phyloP scores from a whole-genome alignment of 345 rosid species.

The Acer saccharum region DNA sequence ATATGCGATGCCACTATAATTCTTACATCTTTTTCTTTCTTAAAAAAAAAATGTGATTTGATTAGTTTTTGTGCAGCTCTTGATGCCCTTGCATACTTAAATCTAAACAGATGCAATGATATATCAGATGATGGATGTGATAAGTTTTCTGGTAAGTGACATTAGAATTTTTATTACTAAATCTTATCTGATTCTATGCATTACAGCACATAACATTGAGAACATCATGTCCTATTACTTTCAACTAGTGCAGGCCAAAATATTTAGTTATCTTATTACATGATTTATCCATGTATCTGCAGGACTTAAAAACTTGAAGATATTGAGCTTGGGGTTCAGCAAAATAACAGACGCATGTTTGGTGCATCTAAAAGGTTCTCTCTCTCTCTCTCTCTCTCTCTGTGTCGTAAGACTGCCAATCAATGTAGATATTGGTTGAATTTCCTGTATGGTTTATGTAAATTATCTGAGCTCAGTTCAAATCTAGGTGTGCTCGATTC shows the following conservation, averaged over 20 bases:
- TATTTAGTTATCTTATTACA: slow-evolving; percentile 9
- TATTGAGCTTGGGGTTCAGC: slow-evolving; percentile 57
- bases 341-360: slow-evolving; percentile 54
- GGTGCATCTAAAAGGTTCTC: slow-evolving; percentile 56
- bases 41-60: not conserved
- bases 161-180: slow-evolving; percentile 6
- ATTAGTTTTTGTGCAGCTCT: slow-evolving; percentile 35
- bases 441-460: not conserved
- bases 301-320: slow-evolving; percentile 53
- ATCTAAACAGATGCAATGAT: slow-evolving; percentile 43
- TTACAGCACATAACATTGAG: not conserved
- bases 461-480: not conserved
- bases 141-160: slow-evolving; percentile 43
- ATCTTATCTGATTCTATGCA: not conserved
- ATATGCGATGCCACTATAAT: too few species aligned
- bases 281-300: slow-evolving; percentile 12
- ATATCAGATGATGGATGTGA: slow-evolving; percentile 53
- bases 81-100: slow-evolving; percentile 34
- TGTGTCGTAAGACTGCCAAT: not conserved
- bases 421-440: not conserved
- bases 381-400: not conserved
- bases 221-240: not conserved
- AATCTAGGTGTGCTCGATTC: not conserved
- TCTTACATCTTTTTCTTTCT: not conserved
- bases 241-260: not conserved